Evolutionary conservation across 805 yeast genomes (phyloP), one percentile per base, ranked within the genome.

Genomic region (Hanseniaspora taiwanica): DNA sequence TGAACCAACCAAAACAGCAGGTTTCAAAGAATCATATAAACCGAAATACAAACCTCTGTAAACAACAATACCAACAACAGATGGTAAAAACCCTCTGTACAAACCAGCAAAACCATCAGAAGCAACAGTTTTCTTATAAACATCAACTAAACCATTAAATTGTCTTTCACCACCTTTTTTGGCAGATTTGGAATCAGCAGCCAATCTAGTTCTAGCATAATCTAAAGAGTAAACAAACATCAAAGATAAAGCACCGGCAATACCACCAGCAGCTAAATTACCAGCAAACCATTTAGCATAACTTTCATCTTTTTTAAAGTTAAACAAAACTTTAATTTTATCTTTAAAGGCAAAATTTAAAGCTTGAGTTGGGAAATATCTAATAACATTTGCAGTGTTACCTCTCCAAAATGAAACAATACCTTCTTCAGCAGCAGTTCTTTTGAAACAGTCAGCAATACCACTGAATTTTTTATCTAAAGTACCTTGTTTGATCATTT

Each of bases 41-140:
- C 96, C 96, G 69, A 86, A 86, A 86, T 87, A 87, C 62, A 86
- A 74, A 83, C 96, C 96, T 81, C 96, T 85, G 94, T 87, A 86
- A 64, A 85, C 96, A 72, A 87, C 70, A 63, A 86, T 87, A 80
- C 96, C 96, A 57, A 84, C 75, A 65, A 87, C 96, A 58, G 96
- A 86, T 65, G 96, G 96, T 68, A 87, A 84, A 86, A 86, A 86
- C 76, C 96, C 96, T 79, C 96, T 83, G 86, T 86, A 86, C 66
- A 86, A 76, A 81, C 96, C 96, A 56, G 94, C 94, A 69, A 86
- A 63, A 82, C 96, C 96, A 66, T 87, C 96, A 56, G 94, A 62
- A 62, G 87, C 87, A 62, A 86, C 69, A 58, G 96, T 86, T 81
- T 86, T 83, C 75, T 74, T 83, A 85, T 86, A 86, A 59, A 86